Conservation (phyloP, 2,329 filamentous ascomycete genomes). For the Ilyonectria sp. region DNA sequence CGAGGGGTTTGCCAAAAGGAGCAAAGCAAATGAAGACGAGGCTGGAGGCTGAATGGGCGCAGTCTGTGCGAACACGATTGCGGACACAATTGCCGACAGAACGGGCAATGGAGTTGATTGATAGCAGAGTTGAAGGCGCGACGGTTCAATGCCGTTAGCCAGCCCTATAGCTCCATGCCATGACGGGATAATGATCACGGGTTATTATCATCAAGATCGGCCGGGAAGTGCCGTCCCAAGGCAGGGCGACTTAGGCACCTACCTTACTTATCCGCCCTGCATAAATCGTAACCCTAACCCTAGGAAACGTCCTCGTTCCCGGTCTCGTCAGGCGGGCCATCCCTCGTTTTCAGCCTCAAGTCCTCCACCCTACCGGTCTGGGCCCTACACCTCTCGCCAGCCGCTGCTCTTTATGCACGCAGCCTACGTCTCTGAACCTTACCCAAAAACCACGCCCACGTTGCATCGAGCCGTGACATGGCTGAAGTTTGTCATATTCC, state of each 20-base stretch:
- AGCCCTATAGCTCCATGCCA: neutral
- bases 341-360: neutral
- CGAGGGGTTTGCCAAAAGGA: neutral
- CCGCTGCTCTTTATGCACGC: neutral
- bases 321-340: too few species aligned
- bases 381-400: neutral
- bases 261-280: conserved; percentile 23
- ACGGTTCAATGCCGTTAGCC: neutral
- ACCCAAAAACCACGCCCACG: neutral
- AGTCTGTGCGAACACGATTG: neutral
- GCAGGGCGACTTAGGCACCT: neutral
- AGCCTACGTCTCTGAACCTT: conserved; percentile 1
- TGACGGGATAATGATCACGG: neutral
- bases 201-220: neutral
- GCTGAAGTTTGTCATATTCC: neutral
- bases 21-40: neutral
- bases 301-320: neutral
- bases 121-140: neutral
- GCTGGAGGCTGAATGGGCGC: neutral
- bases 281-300: conserved; percentile 29
- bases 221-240: neutral
- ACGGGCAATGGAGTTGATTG: neutral
- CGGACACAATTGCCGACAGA: neutral
- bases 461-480: neutral
- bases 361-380: neutral